Evolutionary conservation across 805 yeast species (phyloP), one percentile per base, ranked within the genome.

Genomic region (Candida sithepensis): DNA sequence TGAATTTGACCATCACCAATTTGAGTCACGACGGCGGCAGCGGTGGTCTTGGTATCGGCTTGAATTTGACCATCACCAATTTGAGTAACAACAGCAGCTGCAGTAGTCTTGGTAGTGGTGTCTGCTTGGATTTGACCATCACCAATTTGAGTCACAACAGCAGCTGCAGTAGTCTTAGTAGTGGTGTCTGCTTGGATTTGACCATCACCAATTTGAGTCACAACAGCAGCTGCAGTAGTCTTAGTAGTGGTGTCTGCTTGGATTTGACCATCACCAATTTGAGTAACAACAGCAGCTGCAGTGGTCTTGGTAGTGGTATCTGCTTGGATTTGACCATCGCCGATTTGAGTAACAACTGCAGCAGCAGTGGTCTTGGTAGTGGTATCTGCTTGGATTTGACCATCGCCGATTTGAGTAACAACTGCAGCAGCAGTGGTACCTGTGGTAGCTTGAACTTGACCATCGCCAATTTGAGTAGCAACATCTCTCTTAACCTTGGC

Each of bases 1-100:
- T 75, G 78, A 62, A 78, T 69, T 67, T 79, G 84, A 56, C 84
- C 84, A 53, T 80, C 85, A 52, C 69, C 67, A 43, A 72, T 74
- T 61, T 72, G 77, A 58, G 73, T 33, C 9, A 32, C 41, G 30
- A 36, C 36, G 36, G 36, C 47, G 20, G 44, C 43, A 41, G 47
- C 39, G 20, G 44, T 20, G 22, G 57, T 53, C 19, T 47, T 30
- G 22, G 59, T 51, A 44, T 53, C 51, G 30, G 55, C 61, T 59
- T 72, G 77, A 49, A 72, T 66, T 60, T 74, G 78, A 44, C 79
- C 79, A 54, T 74, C 79, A 40, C 68, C 67, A 44, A 73, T 74
- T 57, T 73, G 55, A 58, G 59, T 47, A 56, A 50, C 46, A 58
- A 54, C 44, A 41, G 53, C 47, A 43, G 49, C 44, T 14, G 45